A percentile compares a stretch with the other conserved stretches of the same genome.
Conservation (phyloP, 768 basidiomycete genomes). For the Candolleomyces eurysporus region DNA sequence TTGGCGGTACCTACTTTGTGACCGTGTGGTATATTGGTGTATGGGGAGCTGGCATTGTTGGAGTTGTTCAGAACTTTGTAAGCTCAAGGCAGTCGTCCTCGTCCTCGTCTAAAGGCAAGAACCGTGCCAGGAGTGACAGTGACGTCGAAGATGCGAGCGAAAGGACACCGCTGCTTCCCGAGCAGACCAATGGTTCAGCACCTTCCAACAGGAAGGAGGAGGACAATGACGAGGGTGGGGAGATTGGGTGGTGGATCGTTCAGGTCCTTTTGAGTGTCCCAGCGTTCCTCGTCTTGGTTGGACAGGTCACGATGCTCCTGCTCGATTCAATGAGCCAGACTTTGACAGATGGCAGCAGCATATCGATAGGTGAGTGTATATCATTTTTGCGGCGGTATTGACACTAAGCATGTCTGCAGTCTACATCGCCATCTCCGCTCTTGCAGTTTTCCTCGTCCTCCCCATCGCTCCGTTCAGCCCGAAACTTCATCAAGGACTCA, state of each 20-base stretch:
- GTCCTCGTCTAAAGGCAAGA: conserved; percentile 38
- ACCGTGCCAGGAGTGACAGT: conserved; percentile 35
- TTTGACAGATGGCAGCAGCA: conserved; percentile 57
- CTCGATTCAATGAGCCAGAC: conserved; percentile 54
- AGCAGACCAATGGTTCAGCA: background rate
- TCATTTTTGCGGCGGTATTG: background rate
- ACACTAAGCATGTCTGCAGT: conserved; percentile 32
- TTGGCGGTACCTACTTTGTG: conserved; percentile 58
- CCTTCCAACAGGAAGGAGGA: background rate
- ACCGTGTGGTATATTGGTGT: conserved; percentile 46
- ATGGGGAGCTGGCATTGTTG: conserved; percentile 18
- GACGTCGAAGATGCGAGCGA: conserved; percentile 3
- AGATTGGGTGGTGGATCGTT: conserved; percentile 51
- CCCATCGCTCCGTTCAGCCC: conserved; percentile 66
- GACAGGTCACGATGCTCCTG: conserved; percentile 47
- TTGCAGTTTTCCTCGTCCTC: conserved; percentile 51
- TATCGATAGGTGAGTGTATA: conserved; percentile 40
- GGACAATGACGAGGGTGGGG: conserved; percentile 20
- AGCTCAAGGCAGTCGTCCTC: conserved; percentile 13
- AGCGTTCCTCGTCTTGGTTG: conserved; percentile 49
- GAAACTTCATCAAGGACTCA: conserved; percentile 36
- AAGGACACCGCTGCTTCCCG: conserved; percentile 12
- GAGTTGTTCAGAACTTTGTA: conserved; percentile 14
- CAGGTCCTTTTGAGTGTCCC: conserved; percentile 57
- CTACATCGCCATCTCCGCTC: conserved; percentile 43